Evolutionary conservation across 1,139 yeast species (phyloP).

Genomic region (Chernovozyma sophiae-reginae): DNA sequence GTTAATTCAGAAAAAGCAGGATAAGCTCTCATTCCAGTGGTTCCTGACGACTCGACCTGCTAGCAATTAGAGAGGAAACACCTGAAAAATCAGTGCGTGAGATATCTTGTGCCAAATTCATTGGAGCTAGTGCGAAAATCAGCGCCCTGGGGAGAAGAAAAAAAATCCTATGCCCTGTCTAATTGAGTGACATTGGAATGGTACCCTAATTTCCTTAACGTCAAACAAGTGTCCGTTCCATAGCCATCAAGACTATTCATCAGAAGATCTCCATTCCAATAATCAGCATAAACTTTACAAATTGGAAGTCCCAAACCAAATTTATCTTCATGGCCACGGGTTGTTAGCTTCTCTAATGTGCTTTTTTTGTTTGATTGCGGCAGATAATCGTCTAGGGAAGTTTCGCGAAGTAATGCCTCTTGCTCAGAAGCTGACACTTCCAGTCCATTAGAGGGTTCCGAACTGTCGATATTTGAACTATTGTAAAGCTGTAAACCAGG

Average conservation of each 20-base stretch:
- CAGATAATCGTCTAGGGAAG: slow-evolving; percentile 34
- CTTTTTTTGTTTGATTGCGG: slow-evolving; percentile 2
- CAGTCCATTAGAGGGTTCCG: slow-evolving; percentile 36
- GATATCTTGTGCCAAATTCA: too few relatives aligned
- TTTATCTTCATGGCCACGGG: slow-evolving; percentile 69
- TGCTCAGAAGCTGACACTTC: slow-evolving; percentile 17
- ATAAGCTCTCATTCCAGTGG: too few relatives aligned
- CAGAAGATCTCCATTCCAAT: slow-evolving; percentile 89
- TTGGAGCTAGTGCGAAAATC: too few relatives aligned
- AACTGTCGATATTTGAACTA: slow-evolving; percentile 35
- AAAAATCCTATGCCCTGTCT: slow-evolving; percentile 52
- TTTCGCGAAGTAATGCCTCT: slow-evolving; percentile 21
- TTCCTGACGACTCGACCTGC: too few relatives aligned
- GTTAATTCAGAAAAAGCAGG: too few relatives aligned
- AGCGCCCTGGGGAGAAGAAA: too few relatives aligned
- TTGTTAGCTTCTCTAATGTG: slow-evolving; percentile 37
- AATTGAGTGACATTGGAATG: slow-evolving; percentile 62
- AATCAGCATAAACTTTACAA: slow-evolving; percentile 88
- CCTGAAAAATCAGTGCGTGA: too few relatives aligned
- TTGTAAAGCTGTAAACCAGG: slow-evolving; percentile 54
- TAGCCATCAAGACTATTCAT: slow-evolving; percentile 84
- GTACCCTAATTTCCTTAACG: slow-evolving; percentile 72
- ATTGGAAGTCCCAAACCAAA: slow-evolving; percentile 88
- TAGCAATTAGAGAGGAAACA: too few relatives aligned
- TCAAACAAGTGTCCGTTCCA: slow-evolving; percentile 84